Evolutionary conservation across 352 stramenopile species (phyloP).

Genomic region (Pythium guiyangense): DNA sequence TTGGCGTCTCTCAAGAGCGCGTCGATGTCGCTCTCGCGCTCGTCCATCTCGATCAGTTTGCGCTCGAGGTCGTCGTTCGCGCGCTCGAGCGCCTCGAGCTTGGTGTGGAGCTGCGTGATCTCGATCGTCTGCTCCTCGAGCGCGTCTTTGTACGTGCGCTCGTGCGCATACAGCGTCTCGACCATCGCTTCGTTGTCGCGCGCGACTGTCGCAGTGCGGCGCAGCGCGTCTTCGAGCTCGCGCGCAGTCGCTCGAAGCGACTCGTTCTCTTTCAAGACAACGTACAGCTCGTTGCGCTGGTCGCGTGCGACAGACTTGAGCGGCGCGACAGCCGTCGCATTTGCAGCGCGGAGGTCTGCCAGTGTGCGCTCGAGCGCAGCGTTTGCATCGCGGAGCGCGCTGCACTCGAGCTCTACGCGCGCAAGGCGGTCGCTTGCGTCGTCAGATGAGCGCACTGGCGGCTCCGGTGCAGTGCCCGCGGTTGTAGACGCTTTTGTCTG

Average conservation of each 20-base stretch:
- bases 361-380: constrained; percentile 29
- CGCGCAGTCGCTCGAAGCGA: constrained; percentile 34
- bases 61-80: constrained; percentile 52
- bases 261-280: constrained; percentile 65
- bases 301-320: constrained; percentile 30
- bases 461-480: background rate
- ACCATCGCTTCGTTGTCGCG: constrained; percentile 43
- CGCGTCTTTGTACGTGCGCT: constrained; percentile 42
- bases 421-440: background rate
- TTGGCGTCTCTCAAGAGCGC: constrained; percentile 38
- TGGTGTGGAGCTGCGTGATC: constrained; percentile 52
- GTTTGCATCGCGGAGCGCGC: constrained; percentile 32
- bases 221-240: constrained; percentile 31
- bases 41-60: constrained; percentile 76
- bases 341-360: constrained; percentile 25
- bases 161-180: constrained; percentile 42
- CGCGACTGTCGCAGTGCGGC: constrained; percentile 30
- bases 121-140: constrained; percentile 67
- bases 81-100: constrained; percentile 42
- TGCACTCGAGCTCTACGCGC: background rate
- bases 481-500: background rate
- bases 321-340: constrained; percentile 16
- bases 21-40: constrained; percentile 57
- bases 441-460: background rate
- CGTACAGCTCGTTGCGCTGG: constrained; percentile 57